Base-by-base conservation (phyloP, 495 filamentous ascomycete species). In the Aspergillus bertholletiae region DNA sequence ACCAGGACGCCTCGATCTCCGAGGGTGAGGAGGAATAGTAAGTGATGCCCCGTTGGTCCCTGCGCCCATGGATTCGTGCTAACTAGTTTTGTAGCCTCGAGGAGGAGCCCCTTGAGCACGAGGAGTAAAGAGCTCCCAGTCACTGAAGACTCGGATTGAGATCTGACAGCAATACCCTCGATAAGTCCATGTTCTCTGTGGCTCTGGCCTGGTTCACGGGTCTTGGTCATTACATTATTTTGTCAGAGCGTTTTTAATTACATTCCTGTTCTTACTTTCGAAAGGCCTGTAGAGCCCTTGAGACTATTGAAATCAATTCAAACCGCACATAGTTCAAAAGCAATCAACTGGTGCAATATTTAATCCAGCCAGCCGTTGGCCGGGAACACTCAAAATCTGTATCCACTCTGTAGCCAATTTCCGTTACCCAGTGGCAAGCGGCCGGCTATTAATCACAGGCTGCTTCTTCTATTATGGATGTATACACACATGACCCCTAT, bases 1-100 rank as follows among this genome's bases (percentile, higher is more conserved):
- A 99, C 84, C 94, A 99, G 84, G 94, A 99, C 70, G 94, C 94
- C 67, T 89, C 89, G 62, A 83, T 96, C 69, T 85, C 81, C 52
- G 85, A 87, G 66, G 84, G 78, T 54, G 85, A 88, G 74, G 85
- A 88, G 69, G 84, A 85, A 56, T 87, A 88, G 76, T 79, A 73
- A 69, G 69, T 67, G 45, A n/a, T 49, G 32, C 28, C 46, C 26
- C 22, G 26, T 13, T 23, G 39, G 17, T 49, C 8, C 13, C 13
- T 15, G 20, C 24, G 13, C 34, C 17, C 2, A 17, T 45, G 18
- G 12, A 54, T 46, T 2, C 15, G 27, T 40, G 47, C 58, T 67
- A 57, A 64, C 62, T 12, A n/a, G 24, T 20, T 39, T 26, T 58
- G 32, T 43, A 66, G 67, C 54, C 60, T n/a, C 27, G 74, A 77